Evolutionary conservation across 495 filamentous ascomycete genomes (phyloP).

Genomic region (Penicillium cinerascens): DNA sequence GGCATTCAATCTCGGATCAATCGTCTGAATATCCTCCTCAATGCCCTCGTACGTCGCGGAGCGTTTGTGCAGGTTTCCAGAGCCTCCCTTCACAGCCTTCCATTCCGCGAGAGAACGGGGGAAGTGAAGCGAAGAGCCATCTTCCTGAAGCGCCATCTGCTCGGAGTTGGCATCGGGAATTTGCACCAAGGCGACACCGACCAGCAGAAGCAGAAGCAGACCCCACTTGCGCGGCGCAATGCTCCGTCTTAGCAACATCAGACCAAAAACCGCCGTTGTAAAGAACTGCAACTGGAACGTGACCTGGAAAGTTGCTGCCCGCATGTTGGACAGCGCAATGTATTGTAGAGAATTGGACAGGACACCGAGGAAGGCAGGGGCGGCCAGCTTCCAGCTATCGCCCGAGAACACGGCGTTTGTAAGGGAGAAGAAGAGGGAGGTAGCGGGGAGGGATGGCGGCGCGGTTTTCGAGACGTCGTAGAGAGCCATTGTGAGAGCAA

Average conservation of each 20-base stretch:
- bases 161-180: slow-evolving; percentile 56
- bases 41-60: slow-evolving; percentile 97
- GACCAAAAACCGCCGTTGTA: slow-evolving; percentile 84
- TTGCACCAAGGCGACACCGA: slow-evolving; percentile 85
- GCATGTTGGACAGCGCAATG: slow-evolving; percentile 84
- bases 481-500: slow-evolving; percentile 80
- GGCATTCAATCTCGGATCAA: slow-evolving; percentile 65
- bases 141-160: slow-evolving; percentile 52
- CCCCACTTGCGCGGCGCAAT: slow-evolving; percentile 73
- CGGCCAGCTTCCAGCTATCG: slow-evolving; percentile 95
- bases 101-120: slow-evolving; percentile 65
- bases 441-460: slow-evolving; percentile 71
- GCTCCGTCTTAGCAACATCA: slow-evolving; percentile 66
- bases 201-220: slow-evolving; percentile 71
- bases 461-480: slow-evolving; percentile 78
- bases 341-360: slow-evolving; percentile 90
- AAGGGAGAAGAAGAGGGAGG: slow-evolving; percentile 76
- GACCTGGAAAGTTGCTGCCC: slow-evolving; percentile 87
- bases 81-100: slow-evolving; percentile 41
- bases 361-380: slow-evolving; percentile 86
- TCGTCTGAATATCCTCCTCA: slow-evolving; percentile 67
- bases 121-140: slow-evolving; percentile 54
- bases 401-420: slow-evolving; percentile 76
- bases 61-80: slow-evolving; percentile 54
- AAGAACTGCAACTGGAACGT: slow-evolving; percentile 93